Conservation (phyloP, 208 protist genomes). For the Leishmania arabica region DNA sequence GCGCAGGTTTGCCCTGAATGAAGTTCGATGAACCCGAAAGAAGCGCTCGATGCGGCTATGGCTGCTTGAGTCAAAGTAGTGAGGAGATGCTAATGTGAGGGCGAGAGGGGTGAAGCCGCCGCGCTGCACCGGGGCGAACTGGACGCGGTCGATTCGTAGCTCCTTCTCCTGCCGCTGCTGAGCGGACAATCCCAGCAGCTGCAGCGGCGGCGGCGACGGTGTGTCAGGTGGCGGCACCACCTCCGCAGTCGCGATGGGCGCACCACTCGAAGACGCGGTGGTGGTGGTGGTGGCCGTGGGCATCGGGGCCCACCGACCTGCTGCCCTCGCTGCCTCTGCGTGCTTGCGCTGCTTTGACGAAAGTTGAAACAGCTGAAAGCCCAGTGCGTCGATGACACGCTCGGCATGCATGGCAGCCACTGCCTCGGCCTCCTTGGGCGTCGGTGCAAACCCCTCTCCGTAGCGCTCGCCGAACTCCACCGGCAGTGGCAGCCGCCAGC, state of each 20-base stretch:
- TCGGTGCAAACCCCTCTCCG: slow-evolving; percentile 78
- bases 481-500: slow-evolving; percentile 70
- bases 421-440: slow-evolving; percentile 69
- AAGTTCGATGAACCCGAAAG: slow-evolving; percentile 45
- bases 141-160: slow-evolving; percentile 52
- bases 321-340: slow-evolving; percentile 61
- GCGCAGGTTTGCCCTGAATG: slow-evolving; percentile 37
- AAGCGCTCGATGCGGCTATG: slow-evolving; percentile 58
- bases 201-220: slow-evolving; percentile 49
- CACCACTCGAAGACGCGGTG: slow-evolving; percentile 17
- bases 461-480: slow-evolving; percentile 64
- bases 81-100: slow-evolving; percentile 67
- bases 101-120: slow-evolving; percentile 50
- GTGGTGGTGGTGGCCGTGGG: slow-evolving; percentile 12
- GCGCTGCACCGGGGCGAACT: slow-evolving; percentile 50
- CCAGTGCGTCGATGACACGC: slow-evolving; percentile 81
- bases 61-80: slow-evolving; percentile 58
- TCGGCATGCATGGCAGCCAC: slow-evolving; percentile 88
- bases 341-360: slow-evolving; percentile 80
- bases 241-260: slow-evolving; percentile 12
- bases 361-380: slow-evolving; percentile 80
- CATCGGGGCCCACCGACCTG: slow-evolving; percentile 63
- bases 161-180: slow-evolving; percentile 34
- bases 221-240: slow-evolving; percentile 31
- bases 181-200: slow-evolving; percentile 11